These are phyloP conservation scores for Colletotrichum sidae DNA, from an alignment of 2,329 filamentous ascomycete genomes.

Conservation along the genomic window DNA sequence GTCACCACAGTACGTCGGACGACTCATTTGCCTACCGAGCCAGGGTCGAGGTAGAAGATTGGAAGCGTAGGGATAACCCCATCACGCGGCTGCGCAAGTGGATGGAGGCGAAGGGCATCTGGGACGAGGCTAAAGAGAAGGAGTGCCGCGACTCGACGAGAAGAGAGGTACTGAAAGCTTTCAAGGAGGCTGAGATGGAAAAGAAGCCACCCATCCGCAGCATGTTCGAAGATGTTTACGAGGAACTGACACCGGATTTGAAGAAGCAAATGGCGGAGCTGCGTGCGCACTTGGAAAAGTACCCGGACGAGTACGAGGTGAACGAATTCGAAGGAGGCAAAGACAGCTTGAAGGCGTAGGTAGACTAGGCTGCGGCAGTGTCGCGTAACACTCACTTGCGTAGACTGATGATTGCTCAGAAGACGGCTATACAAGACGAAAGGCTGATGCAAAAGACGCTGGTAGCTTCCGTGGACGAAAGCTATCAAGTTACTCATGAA, in stretches of 20 bases:
- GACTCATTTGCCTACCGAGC: constrained; percentile 97
- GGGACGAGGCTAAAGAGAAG: constrained; percentile 87
- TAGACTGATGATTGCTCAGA: constrained; percentile 13
- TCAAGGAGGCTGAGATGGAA: constrained; percentile 83
- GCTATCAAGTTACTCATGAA: too few species aligned
- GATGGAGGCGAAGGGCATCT: constrained; percentile 84
- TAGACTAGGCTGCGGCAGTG: background rate
- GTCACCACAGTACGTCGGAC: constrained; percentile 95
- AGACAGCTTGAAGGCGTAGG: constrained; percentile 64
- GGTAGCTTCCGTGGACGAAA: too few species aligned
- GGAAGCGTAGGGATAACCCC: constrained; percentile 91
- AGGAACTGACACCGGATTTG: constrained; percentile 84
- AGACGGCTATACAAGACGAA: background rate
- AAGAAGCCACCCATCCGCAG: constrained; percentile 79
- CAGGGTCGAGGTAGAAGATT: constrained; percentile 92
- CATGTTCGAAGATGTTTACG: constrained; percentile 92
- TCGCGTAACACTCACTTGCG: too few species aligned
- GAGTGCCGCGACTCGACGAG: constrained; percentile 73
- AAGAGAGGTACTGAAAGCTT: constrained; percentile 84
- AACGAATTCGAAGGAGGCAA: constrained; percentile 80
- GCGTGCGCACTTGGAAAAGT: constrained; percentile 81
- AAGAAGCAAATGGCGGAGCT: constrained; percentile 78
- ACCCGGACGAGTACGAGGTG: constrained; percentile 93
- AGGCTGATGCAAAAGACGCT: too few species aligned
- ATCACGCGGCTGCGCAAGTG: constrained; percentile 89